Evolutionary conservation across 2,329 filamentous ascomycete genomes (phyloP), one percentile per base, ranked within the genome.

Genomic region (Rhynchosporium agropyri): DNA sequence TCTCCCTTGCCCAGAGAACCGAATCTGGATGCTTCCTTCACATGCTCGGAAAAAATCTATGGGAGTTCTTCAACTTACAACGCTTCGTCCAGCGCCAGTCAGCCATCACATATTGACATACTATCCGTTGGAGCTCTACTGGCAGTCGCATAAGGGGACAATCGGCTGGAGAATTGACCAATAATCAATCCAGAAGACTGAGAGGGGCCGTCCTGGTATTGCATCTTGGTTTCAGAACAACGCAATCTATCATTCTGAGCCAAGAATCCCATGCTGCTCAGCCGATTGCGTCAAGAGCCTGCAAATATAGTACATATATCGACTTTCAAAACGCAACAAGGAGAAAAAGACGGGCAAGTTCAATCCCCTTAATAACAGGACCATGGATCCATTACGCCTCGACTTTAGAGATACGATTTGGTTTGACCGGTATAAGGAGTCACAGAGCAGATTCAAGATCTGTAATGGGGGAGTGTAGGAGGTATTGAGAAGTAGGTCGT

Each of bases 41-140:
- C 7, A 8, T 20, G 20, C 20, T 46, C 26, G n/a, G 26, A 46
- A 7, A 6, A 46, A 28, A 46, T 20, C 8, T 20, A 46, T 20
- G n/a, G 43, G n/a, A 20, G 4, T 10, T 46, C n/a, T 46, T 26
- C n/a, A 40, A 54, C 51, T 6, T 54, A 54, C 51, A 20, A 20
- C 54, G 29, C 28, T 57, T 20, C 9, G 54, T 57, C 54, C 54
- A 57, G 8, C 54, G 38, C 54, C 54, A 57, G 2, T 57, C 54
- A 9, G 20, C 20, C 54, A 57, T 57, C 12, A 57, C 54, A 36
- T 57, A 26, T 36, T 28, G 40, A 28, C 29, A 57, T 15, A 57
- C 38, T 12, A 45, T 31, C 13, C 38, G 54, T 15, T 40, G 40
- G 26, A 57, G 10, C 29, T 57, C 54, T 26, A 38, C 20, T 2